Evolutionary conservation across 805 yeast genomes (phyloP), one percentile per base, ranked within the genome.

Genomic region (Metschnikowia koreensis): DNA sequence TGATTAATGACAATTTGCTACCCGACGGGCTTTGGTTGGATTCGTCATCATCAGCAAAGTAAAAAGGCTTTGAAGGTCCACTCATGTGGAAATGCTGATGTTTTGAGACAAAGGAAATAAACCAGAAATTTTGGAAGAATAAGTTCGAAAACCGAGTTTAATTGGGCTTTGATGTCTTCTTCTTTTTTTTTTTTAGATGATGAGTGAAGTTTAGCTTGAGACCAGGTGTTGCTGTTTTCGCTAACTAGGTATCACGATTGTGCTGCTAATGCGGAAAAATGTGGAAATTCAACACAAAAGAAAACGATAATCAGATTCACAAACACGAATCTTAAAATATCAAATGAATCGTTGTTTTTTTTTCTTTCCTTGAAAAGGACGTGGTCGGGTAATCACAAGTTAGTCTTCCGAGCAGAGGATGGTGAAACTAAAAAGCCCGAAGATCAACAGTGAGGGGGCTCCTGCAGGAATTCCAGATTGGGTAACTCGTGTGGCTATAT

Each of bases 21-120:
- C 22, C 37, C 12, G 44, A 12, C 12, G 40, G 37, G 15, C 37
- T 33, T 17, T 48, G 38, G 26, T 27, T 26, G 11, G 34, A 40
- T 13, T 54, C 60, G 33, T 54, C 58, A n/a, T 57, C 60, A 11
- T 57, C 60, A n/a, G 46, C 57, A 13, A 57, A 55, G 45, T 49
- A 55, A 42, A 57, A 57, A 12, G 52, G 52, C 26, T 15, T 46
- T 12, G 33, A 16, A 17, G 26, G 33, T 13, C 31, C 39, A 7
- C 8, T 41, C 44, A 41, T 41, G 22, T 22, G 44, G 36, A 11
- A 9, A 28, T 29, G 7, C 15, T 4, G 12, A 26, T 41, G 5
- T n/a, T 13, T n/a, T 41, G 11, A 41, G n/a, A 36, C 3, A 31
- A 31, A 31, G 34, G 13, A 31, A 31, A 31, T 31, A 9, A 10